Conservation (phyloP, 2,329 filamentous ascomycete species). For the Davidsoniella australis region DNA sequence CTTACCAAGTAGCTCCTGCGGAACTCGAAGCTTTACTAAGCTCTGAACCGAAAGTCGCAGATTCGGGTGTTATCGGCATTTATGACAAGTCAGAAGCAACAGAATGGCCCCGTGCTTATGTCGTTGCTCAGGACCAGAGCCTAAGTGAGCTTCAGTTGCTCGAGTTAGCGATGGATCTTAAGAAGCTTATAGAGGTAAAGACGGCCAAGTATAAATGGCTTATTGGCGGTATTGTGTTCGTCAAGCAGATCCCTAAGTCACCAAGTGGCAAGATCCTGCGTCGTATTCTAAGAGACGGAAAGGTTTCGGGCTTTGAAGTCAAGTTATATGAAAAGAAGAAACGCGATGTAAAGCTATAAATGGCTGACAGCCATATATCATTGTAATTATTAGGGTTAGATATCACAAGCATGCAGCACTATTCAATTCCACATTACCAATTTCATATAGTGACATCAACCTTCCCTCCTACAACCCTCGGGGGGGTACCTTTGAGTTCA, state of each 20-base stretch:
- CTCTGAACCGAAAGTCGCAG: slow-evolving; percentile 31
- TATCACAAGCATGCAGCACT: not conserved
- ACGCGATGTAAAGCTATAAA: slow-evolving; percentile 12
- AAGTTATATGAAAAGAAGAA: slow-evolving; percentile 18
- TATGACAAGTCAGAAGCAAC: slow-evolving; percentile 37
- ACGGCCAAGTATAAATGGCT: slow-evolving; percentile 50
- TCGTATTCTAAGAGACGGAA: slow-evolving; percentile 25
- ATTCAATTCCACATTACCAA: too few relatives aligned
- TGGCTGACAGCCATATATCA: not conserved
- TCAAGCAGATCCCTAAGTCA: slow-evolving; percentile 56
- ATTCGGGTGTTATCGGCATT: slow-evolving; percentile 48
- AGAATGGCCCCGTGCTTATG: slow-evolving; percentile 46
- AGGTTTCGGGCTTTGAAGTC: slow-evolving; percentile 21
- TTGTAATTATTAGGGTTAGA: too few relatives aligned
- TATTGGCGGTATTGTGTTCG: slow-evolving; percentile 52
- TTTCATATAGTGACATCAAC: too few relatives aligned
- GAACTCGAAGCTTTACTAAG: slow-evolving; percentile 26
- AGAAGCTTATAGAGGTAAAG: slow-evolving; percentile 38
- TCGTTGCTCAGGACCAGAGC: slow-evolving; percentile 25
- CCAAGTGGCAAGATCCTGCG: slow-evolving; percentile 34
- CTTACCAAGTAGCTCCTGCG: slow-evolving; percentile 41
- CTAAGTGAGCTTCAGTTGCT: slow-evolving; percentile 22
- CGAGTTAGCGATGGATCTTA: slow-evolving; percentile 35
- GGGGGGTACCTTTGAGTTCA: too few relatives aligned
- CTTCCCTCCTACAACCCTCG: too few relatives aligned